A percentile compares a stretch with the other conserved stretches of the same genome.
Evolutionary conservation across 2,329 filamentous ascomycete species (phyloP).

Genomic region (Huntiella bhutanensis): DNA sequence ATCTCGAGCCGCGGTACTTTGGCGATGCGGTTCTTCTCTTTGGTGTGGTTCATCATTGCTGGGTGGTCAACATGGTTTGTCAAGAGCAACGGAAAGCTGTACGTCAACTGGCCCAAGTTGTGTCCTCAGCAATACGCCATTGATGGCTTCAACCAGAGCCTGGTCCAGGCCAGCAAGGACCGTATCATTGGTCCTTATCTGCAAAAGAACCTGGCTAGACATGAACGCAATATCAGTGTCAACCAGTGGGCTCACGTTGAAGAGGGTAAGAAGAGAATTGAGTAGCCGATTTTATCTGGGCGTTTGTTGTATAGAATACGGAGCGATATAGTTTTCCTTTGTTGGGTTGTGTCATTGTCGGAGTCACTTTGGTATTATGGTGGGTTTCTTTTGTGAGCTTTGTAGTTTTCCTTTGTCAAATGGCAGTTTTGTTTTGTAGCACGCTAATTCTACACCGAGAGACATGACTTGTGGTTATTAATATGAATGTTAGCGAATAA

Average conservation of each 20-base stretch:
- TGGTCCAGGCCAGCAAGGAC: slow-evolving; percentile 66
- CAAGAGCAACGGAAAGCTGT: slow-evolving; percentile 70
- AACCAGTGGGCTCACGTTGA: slow-evolving; percentile 70
- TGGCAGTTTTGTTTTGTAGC: too few species aligned
- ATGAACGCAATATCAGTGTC: slow-evolving; percentile 71
- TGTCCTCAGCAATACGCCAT: slow-evolving; percentile 72
- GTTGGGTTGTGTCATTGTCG: too few species aligned
- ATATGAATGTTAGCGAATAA: too few species aligned
- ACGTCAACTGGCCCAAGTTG: slow-evolving; percentile 94
- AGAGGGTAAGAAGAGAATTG: slow-evolving; percentile 96
- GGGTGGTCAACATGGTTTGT: slow-evolving; percentile 63
- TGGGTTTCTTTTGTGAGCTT: too few species aligned
- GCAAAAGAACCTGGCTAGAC: slow-evolving; percentile 26
- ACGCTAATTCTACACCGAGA: too few species aligned
- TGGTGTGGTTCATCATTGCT: slow-evolving; percentile 56
- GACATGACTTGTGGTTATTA: too few species aligned
- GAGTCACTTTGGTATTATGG: too few species aligned
- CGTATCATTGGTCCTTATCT: slow-evolving; percentile 61
- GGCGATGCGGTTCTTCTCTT: slow-evolving; percentile 61
- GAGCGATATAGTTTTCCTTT: too few species aligned
- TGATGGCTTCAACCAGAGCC: slow-evolving; percentile 77
- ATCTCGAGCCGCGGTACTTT: slow-evolving; percentile 62
- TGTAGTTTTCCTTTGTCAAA: too few species aligned
- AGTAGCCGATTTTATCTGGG: slow-evolving; percentile 28
- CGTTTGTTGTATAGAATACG: too few species aligned